These are phyloP conservation scores for Mediolabrus comicus DNA, from an alignment of 108 stramenopile species.

Conservation along the genomic window DNA sequence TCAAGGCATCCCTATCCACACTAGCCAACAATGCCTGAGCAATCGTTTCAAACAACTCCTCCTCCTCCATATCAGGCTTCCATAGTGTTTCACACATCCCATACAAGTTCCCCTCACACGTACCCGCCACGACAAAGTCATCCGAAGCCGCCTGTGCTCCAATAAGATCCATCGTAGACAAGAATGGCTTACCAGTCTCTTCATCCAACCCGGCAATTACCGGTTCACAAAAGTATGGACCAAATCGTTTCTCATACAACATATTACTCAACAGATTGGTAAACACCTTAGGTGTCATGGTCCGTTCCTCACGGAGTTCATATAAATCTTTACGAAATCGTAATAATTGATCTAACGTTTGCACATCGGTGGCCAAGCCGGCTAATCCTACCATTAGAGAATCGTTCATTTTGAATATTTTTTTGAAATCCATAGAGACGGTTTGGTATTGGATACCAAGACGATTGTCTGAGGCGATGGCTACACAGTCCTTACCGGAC, in stretches of 20 bases:
- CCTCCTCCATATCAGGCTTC: slow-evolving; percentile 92
- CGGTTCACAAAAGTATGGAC: slow-evolving; percentile 97
- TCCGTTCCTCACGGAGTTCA: slow-evolving; percentile 93
- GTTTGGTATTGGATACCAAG: slow-evolving; percentile 94
- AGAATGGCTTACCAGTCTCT: slow-evolving; percentile 80
- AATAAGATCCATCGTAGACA: slow-evolving; percentile 96
- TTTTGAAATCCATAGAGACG: slow-evolving; percentile 91
- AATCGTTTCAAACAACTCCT: slow-evolving; percentile 96
- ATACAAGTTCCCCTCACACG: slow-evolving; percentile 95
- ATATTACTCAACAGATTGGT: slow-evolving; percentile 84
- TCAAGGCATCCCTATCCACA: slow-evolving; percentile 96
- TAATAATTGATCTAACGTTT: slow-evolving; percentile 85
- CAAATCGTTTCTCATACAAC: slow-evolving; percentile 98
- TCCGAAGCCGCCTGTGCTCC: slow-evolving; percentile 88
- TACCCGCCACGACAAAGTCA: slow-evolving; percentile 98
- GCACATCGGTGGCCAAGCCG: slow-evolving; percentile 96
- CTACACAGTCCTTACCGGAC: slow-evolving; percentile 98
- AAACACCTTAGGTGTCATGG: slow-evolving; percentile 94
- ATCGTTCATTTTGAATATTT: slow-evolving; percentile 94
- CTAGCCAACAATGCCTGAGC: slow-evolving; percentile 94
- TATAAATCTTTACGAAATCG: slow-evolving; percentile 91
- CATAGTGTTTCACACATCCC: slow-evolving; percentile 99
- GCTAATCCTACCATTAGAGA: slow-evolving; percentile 92
- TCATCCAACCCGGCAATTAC: slow-evolving; percentile 95
- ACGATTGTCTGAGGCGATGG: slow-evolving; percentile 94